phyloP scores from a whole-genome alignment of 345 rosid species.

The Dipteronia dyeriana region DNA sequence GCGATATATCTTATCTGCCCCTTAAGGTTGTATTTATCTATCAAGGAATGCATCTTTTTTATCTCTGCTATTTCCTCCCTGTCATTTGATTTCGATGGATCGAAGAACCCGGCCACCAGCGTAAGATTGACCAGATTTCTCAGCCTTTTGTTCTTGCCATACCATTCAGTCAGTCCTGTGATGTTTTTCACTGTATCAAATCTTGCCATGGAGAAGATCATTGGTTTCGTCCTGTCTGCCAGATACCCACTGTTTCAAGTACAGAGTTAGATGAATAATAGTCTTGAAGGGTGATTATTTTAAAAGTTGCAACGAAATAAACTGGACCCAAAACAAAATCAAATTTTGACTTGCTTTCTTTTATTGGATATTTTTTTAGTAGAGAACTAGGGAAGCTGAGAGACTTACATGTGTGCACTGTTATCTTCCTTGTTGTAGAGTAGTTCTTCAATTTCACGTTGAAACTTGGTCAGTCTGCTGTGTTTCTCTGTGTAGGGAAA shows the following conservation, averaged over 20 bases:
- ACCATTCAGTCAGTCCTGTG: conserved; percentile 88
- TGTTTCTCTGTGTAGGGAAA: conserved; percentile 65
- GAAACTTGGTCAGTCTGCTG: conserved; percentile 52
- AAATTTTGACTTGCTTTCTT: too few relatives aligned
- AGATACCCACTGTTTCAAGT: conserved; percentile 69
- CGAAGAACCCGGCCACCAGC: conserved; percentile 88
- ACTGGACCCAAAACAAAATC: too few relatives aligned
- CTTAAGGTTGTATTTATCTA: conserved; percentile 69
- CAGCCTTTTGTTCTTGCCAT: conserved; percentile 75
- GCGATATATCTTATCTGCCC: conserved; percentile 81
- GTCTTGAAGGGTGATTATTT: too few relatives aligned
- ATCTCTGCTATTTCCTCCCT: conserved; percentile 91
- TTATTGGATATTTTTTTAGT: neutral
- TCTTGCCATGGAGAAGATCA: conserved; percentile 99
- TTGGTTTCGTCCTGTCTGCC: conserved; percentile 70
- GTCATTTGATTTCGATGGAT: conserved; percentile 73
- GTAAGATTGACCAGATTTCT: conserved; percentile 81
- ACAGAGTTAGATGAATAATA: neutral
- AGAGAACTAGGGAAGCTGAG: neutral
- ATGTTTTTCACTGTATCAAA: conserved; percentile 90
- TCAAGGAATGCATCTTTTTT: conserved; percentile 74
- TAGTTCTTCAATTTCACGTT: conserved; percentile 76
- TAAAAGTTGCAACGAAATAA: too few relatives aligned
- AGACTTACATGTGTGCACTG: conserved; percentile 70
- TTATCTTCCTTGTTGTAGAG: conserved; percentile 66